Evolutionary conservation across 305 asterid genomes (phyloP).

Genomic region (Coffea humblotiana): DNA sequence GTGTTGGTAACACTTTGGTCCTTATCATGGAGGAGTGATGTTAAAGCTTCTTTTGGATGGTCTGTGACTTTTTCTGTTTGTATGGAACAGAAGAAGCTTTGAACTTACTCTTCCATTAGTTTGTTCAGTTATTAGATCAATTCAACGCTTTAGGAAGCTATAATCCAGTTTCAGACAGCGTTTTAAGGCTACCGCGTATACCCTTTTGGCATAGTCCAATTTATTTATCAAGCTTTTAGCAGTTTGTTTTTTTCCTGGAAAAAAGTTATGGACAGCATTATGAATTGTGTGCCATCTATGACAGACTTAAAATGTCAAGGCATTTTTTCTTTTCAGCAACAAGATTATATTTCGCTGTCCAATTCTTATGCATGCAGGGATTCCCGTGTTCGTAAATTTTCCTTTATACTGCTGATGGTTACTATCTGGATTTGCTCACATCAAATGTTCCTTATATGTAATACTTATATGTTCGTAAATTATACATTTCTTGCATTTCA

Average conservation of each 20-base stretch:
- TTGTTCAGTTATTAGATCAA: background rate
- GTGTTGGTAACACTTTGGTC: background rate
- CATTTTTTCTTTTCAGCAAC: background rate
- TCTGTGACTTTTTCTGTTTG: background rate
- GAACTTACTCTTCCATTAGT: no score
- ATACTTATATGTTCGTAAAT: background rate
- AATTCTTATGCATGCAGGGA: background rate
- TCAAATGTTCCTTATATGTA: background rate
- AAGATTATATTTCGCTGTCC: background rate
- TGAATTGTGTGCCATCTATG: background rate
- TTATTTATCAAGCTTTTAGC: background rate
- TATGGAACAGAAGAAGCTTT: background rate
- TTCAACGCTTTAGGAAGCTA: background rate
- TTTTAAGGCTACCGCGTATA: background rate
- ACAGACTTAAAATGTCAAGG: background rate
- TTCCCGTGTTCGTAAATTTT: background rate
- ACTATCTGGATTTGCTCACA: background rate
- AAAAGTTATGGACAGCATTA: background rate
- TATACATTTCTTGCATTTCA: conserved; percentile 22
- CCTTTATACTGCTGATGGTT: background rate
- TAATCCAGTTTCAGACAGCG: background rate
- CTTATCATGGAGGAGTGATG: background rate
- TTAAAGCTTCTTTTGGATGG: background rate
- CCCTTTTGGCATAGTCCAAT: background rate
- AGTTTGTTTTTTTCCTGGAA: background rate